phyloP scores from a whole-genome alignment of 148 eudicot species.

The Rhododendron williamsianum region DNA sequence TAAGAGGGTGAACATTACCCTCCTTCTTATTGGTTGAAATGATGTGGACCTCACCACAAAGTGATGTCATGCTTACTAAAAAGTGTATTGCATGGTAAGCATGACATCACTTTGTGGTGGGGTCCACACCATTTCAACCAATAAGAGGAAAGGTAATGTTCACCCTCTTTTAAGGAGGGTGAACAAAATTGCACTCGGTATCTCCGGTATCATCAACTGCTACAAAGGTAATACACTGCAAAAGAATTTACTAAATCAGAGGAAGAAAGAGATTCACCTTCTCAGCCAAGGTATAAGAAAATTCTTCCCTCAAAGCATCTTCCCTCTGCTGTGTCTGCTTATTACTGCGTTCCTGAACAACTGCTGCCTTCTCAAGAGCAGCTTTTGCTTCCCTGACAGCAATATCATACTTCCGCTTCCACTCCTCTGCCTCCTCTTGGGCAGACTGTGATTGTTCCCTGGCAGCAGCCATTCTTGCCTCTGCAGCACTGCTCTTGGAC shows the following conservation, averaged over 20 bases:
- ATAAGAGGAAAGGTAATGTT: too few species aligned
- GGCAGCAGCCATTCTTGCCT: constrained; percentile 91
- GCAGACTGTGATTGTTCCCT: constrained; percentile 83
- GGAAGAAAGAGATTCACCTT: constrained; percentile 47
- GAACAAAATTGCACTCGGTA: too few species aligned
- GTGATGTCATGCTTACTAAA: too few species aligned
- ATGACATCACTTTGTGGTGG: too few species aligned
- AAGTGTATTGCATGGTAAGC: too few species aligned
- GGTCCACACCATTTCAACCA: too few species aligned
- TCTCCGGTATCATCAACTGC: not conserved
- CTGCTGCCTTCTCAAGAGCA: constrained; percentile 90
- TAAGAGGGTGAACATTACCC: too few species aligned
- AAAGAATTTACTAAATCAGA: not conserved
- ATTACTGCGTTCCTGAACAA: constrained; percentile 71
- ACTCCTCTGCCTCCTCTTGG: constrained; percentile 90
- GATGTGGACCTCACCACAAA: too few species aligned
- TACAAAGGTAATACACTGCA: not conserved
- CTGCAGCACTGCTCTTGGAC: constrained; percentile 78
- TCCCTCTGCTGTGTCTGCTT: constrained; percentile 75
- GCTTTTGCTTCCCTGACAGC: constrained; percentile 84
- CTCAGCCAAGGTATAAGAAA: constrained; percentile 52
- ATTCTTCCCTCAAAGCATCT: constrained; percentile 77
- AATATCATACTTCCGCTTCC: constrained; percentile 83
- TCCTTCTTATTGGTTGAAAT: too few species aligned
- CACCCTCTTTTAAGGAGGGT: too few species aligned